Evolutionary conservation across 1,284 basidiomycete species (phyloP), one percentile per base, ranked within the genome.

Genomic region (Ceratobasidium sp.): DNA sequence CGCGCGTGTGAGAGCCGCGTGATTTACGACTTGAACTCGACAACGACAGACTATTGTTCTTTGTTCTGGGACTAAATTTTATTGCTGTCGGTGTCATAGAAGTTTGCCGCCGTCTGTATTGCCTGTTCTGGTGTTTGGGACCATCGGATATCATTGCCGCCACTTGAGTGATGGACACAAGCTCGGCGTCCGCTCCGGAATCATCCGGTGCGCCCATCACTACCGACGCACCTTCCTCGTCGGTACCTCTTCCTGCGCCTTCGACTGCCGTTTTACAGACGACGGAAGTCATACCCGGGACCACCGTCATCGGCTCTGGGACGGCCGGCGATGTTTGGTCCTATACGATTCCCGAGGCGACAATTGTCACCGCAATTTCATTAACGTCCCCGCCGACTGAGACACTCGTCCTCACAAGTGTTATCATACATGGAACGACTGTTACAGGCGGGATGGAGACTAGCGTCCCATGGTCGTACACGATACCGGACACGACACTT

Each of bases 1-100:
- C 69, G 48, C 45, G n/a, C n/a, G n/a, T n/a, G 69, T 72, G 69
- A 72, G 69, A 72, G 57, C 69, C 69, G 69, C 57, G 41, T 47
- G 69, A 53, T 44, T 57, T 62, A 72, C 45, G 54, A 48, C 50
- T 36, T 29, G 56, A 17, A 62, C 57, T 45, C 51, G 54, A 31
- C 67, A 29, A 59, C 69, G 69, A 72, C 57, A 22, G 41, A 48
- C 44, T 71, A 24, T 54, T 45, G 36, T 41, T 41, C 31, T 51
- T 44, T 51, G 41, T 33, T 50, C 57, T 53, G 31, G 14, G 54
- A 27, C 54, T 57, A 41, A 11, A 31, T 31, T 57, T 57, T 31
- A 29, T 22, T 17, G 7, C 29, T 27, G 29, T 57, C 54, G 7
- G 11, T 57, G 54, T 24, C 11, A 5, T 11, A 11, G 11, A 41